Conservation (phyloP, 2,329 filamentous ascomycete species). For the Emergomyces orientalis region DNA sequence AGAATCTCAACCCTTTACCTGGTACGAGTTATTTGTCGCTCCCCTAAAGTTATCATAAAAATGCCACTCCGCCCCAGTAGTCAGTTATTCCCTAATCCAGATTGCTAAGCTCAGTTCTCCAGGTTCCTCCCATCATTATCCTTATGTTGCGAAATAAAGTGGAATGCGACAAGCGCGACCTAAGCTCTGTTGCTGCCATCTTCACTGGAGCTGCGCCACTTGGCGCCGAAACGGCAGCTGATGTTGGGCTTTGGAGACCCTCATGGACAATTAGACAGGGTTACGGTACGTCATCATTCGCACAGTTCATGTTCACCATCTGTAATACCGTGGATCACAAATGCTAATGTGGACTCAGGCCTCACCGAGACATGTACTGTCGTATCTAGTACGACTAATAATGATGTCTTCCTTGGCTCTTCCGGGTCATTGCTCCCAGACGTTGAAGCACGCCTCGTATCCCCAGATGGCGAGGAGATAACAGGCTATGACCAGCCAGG, state of each 20-base stretch:
- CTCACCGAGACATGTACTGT: conserved; percentile 71
- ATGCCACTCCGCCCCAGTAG: neutral
- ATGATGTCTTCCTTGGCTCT: conserved; percentile 62
- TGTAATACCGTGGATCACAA: neutral
- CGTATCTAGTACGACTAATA: conserved; percentile 46
- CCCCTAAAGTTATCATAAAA: neutral
- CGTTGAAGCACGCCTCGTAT: conserved; percentile 56
- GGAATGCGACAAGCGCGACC: conserved; percentile 56
- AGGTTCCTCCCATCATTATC: conserved; percentile 76
- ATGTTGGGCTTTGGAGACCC: conserved; percentile 54
- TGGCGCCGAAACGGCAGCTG: conserved; percentile 60
- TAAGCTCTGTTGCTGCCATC: conserved; percentile 55
- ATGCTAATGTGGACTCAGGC: conserved; percentile 36
- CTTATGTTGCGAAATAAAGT: conserved; percentile 58
- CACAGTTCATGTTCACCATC: neutral
- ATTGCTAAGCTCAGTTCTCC: neutral
- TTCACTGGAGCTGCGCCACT: conserved; percentile 73
- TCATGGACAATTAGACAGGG: conserved; percentile 59
- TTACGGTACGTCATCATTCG: conserved; percentile 46
- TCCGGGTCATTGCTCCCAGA: conserved; percentile 62
- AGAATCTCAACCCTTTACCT: conserved; percentile 60
- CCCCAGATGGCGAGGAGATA: conserved; percentile 59
- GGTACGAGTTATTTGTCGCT: conserved; percentile 37
- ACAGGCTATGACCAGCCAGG: conserved; percentile 63
- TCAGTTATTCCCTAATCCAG: neutral